A percentile compares a stretch with the other conserved stretches of the same genome.
Evolutionary conservation across 805 yeast genomes (phyloP).

Genomic region (Metschnikowia continentalis): DNA sequence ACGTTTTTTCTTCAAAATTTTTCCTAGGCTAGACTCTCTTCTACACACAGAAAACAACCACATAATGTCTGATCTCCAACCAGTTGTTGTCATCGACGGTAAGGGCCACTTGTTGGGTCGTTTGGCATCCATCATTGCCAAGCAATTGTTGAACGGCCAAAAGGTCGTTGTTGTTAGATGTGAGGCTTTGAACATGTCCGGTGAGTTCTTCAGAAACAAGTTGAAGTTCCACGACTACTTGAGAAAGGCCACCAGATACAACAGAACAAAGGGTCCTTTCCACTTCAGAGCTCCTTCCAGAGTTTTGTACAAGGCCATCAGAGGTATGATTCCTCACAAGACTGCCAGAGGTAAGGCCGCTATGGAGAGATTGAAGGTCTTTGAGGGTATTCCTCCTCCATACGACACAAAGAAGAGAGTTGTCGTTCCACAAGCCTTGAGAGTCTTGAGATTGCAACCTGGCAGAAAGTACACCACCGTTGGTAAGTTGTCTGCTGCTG

Average conservation of each 20-base stretch:
- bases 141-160: constrained; percentile 98
- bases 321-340: constrained; percentile 99
- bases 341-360: constrained; percentile 99
- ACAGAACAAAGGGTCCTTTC: constrained; percentile 99
- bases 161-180: constrained; percentile 95
- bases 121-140: constrained; percentile 97
- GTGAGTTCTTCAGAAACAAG: constrained; percentile 99
- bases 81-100: constrained; percentile 98
- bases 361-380: constrained; percentile 97
- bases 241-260: constrained; percentile 98
- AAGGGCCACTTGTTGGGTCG: constrained; percentile 99
- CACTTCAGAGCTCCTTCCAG: constrained; percentile 99
- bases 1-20: constrained; percentile 15
- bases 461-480: constrained; percentile 99
- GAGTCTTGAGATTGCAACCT: constrained; percentile 98
- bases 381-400: constrained; percentile 99
- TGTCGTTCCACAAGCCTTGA: constrained; percentile 99
- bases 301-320: constrained; percentile 98
- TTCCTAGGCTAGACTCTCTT: constrained; percentile 8
- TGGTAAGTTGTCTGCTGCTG: constrained; percentile 92
- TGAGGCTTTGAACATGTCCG: constrained; percentile 97
- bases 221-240: constrained; percentile 99
- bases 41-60: constrained; percentile 9
- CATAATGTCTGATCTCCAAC: constrained; percentile 81
- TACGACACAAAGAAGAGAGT: constrained; percentile 99